Evolutionary conservation across 768 basidiomycete genomes (phyloP).

Genomic region (Gloeophyllum trabeum): DNA sequence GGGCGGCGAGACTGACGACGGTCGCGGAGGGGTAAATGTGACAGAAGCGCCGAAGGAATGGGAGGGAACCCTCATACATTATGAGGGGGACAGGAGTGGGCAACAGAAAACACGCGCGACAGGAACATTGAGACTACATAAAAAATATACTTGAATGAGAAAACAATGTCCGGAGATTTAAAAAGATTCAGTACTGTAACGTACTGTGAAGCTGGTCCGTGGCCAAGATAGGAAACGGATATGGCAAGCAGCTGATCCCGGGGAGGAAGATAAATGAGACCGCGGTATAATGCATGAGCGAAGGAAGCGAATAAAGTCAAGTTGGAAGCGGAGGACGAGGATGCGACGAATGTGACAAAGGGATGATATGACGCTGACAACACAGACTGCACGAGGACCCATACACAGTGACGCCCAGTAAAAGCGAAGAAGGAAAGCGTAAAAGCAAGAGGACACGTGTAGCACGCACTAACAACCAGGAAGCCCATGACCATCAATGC

Average conservation of each 20-base stretch:
- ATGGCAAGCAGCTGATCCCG: no score
- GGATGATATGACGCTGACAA: no score
- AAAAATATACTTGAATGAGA: no score
- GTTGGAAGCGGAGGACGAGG: neutral
- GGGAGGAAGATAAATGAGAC: neutral
- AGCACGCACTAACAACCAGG: no score
- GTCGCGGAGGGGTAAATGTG: neutral
- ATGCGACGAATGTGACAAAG: neutral
- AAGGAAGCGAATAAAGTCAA: neutral
- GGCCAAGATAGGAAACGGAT: no score
- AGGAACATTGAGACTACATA: no score
- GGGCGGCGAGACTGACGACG: neutral
- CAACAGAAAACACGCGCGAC: no score
- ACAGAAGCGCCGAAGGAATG: neutral
- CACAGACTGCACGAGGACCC: neutral
- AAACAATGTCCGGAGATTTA: no score
- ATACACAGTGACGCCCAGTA: neutral
- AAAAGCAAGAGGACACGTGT: no score
- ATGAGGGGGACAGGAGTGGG: no score
- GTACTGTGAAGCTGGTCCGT: no score
- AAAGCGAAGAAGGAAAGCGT: neutral
- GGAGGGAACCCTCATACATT: neutral
- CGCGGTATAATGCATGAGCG: neutral
- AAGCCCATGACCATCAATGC: constrained; percentile 15
- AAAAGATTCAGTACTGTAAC: no score